Conservation (phyloP, 2,329 filamentous ascomycete genomes). For the Byssothecium circinans region DNA sequence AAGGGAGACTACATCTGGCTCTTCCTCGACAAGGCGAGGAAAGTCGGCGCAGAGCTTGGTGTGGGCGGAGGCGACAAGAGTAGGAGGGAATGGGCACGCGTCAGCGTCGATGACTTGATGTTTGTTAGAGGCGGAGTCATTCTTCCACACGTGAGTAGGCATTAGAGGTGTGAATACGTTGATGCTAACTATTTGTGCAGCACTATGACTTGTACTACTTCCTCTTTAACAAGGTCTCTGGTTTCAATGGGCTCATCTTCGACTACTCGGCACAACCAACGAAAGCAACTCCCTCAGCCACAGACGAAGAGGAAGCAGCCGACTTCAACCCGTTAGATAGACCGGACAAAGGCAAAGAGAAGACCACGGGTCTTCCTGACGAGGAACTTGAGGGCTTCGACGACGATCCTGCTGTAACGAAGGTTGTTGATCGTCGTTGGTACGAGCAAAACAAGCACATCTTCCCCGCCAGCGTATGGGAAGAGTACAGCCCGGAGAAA, state of each 20-base stretch:
- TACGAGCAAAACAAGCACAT: constrained; percentile 99
- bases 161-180: neutral
- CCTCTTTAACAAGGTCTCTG: constrained; percentile 80
- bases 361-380: constrained; percentile 48
- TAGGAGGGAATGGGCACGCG: constrained; percentile 83
- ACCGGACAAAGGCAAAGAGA: constrained; percentile 39
- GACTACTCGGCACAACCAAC: constrained; percentile 65
- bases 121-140: constrained; percentile 88
- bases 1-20: constrained; percentile 94
- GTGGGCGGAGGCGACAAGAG: constrained; percentile 68
- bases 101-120: constrained; percentile 94
- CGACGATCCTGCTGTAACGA: constrained; percentile 80
- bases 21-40: constrained; percentile 87
- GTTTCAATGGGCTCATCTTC: constrained; percentile 77
- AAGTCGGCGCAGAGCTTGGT: constrained; percentile 81
- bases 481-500: constrained; percentile 87
- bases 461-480: constrained; percentile 93
- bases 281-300: constrained; percentile 39
- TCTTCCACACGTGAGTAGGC: constrained; percentile 75
- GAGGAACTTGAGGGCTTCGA: constrained; percentile 67
- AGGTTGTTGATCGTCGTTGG: constrained; percentile 95
- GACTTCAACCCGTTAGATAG: constrained; percentile 48
- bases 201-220: constrained; percentile 99
- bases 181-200: constrained; percentile 51
- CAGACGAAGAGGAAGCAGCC: constrained; percentile 20